phyloP scores from a whole-genome alignment of 257 asterid genomes.

The Solanum medicagineum region DNA sequence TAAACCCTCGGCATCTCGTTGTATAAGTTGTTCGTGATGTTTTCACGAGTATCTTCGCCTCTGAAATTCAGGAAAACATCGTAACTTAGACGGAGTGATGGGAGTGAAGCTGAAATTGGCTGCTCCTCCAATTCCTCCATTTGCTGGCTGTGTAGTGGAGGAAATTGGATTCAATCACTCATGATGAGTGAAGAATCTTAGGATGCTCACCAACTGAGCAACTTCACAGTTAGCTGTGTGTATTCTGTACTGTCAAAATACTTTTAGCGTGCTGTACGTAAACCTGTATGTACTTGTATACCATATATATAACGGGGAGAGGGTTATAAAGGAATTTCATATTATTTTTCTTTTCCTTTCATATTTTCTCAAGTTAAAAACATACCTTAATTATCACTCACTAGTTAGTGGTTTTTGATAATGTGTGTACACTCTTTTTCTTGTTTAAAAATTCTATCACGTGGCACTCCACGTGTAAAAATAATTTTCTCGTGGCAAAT shows the following conservation, averaged over 20 bases:
- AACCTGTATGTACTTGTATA: neutral
- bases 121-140: neutral
- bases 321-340: neutral
- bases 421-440: no score
- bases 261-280: neutral
- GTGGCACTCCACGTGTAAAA: no score
- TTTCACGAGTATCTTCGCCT: constrained; percentile 17
- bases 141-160: neutral
- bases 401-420: no score
- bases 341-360: neutral
- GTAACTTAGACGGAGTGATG: constrained; percentile 7
- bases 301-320: neutral
- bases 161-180: neutral
- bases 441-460: no score
- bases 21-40: constrained; percentile 8
- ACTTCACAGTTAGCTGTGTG: neutral
- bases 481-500: no score
- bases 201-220: neutral
- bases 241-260: neutral
- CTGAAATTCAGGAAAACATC: constrained; percentile 19
- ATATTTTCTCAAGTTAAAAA: neutral
- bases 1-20: constrained; percentile 10
- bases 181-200: rapidly evolving
- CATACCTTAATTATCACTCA: no score
- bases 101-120: neutral